A percentile compares a stretch with the other conserved stretches of the same genome.
phyloP scores from a whole-genome alignment of 345 rosid genomes.

The Carallia pectinifolia region DNA sequence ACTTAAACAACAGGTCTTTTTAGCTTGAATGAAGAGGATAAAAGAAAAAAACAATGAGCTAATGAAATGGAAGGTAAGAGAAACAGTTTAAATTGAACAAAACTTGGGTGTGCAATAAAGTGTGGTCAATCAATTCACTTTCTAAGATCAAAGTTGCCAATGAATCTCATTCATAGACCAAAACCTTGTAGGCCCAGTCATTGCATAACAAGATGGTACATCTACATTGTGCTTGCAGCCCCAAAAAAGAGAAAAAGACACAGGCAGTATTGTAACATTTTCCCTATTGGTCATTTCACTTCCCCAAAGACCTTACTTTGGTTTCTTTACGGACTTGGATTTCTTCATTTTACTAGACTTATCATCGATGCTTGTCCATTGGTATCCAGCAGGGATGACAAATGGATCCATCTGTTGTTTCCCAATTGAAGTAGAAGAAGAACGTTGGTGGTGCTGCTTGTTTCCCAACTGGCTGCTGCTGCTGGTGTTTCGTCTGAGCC shows the following conservation, averaged over 20 bases:
- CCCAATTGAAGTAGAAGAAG: background rate
- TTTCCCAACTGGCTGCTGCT: constrained; percentile 43
- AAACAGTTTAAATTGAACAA: background rate
- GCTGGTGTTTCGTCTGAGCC: constrained; percentile 60
- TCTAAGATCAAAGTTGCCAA: background rate
- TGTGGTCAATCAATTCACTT: background rate
- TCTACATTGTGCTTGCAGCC: background rate
- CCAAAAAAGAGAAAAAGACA: background rate
- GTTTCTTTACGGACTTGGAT: constrained; percentile 28
- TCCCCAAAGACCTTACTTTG: constrained; percentile 7
- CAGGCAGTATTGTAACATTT: background rate
- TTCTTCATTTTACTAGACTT: constrained; percentile 25
- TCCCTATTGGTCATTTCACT: background rate
- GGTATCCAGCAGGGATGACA: constrained; percentile 77
- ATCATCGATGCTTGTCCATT: constrained; percentile 48
- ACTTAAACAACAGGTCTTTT: too few species aligned
- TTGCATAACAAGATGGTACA: background rate
- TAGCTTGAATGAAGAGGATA: too few species aligned
- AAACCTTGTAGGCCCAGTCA: background rate
- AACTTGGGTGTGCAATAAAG: background rate
- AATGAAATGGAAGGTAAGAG: background rate
- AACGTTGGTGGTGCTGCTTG: constrained; percentile 45
- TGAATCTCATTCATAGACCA: background rate
- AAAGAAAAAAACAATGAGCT: too few species aligned
- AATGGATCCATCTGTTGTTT: constrained; percentile 59